Percentiles rank a stretch among this genome's conserved stretches.
phyloP scores from a whole-genome alignment of 345 rosid species.

The Reutealis trisperma region DNA sequence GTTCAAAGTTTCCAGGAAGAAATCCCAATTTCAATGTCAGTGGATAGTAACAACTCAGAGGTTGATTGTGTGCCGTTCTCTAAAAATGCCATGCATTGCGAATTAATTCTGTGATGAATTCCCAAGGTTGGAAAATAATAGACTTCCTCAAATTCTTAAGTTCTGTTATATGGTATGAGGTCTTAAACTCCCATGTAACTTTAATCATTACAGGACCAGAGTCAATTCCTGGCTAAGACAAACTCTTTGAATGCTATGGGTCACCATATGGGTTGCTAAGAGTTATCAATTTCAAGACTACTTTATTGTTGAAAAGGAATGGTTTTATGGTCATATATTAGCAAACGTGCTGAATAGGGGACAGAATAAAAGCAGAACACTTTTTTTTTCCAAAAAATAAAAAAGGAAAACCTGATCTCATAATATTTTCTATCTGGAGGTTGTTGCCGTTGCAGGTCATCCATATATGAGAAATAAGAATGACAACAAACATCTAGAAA shows the following conservation, averaged over 20 bases:
- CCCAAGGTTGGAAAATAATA: not conserved
- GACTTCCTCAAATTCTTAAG: not conserved
- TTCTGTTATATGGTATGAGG: not conserved
- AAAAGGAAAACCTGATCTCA: constrained; percentile 72
- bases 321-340: not conserved
- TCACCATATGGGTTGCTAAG: not conserved
- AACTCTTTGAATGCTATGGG: not conserved
- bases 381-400: not conserved
- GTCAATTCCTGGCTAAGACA: not conserved
- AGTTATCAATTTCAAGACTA: not conserved
- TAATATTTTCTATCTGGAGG: constrained; percentile 59
- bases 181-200: not conserved
- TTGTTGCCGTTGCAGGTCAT: constrained; percentile 54
- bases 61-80: not conserved
- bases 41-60: not conserved
- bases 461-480: constrained; percentile 75
- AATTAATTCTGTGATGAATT: not conserved
- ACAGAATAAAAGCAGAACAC: not conserved
- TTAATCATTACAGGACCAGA: not conserved
- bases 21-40: not conserved
- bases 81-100: not conserved
- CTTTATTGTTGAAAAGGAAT: not conserved
- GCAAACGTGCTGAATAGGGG: not conserved
- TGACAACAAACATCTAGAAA: constrained; percentile 70
- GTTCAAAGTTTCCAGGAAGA: not conserved